Percentiles rank a stretch among this genome's conserved stretches.
Evolutionary conservation across 2,329 filamentous ascomycete genomes (phyloP).

Genomic region (Colletotrichum spaethianum): DNA sequence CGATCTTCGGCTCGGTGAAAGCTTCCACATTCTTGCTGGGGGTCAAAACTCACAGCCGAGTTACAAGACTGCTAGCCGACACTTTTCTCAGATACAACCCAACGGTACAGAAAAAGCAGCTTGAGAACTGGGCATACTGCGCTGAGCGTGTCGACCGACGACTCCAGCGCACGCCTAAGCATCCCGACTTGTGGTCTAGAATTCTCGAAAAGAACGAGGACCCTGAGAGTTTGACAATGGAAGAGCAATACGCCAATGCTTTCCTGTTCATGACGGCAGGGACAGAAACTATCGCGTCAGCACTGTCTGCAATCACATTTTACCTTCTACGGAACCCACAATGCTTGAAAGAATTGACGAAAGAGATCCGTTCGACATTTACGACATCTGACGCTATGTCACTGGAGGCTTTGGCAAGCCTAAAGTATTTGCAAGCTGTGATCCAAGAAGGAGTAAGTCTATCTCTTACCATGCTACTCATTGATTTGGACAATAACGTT

Average conservation of each 20-base stretch:
- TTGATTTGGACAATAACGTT: too few relatives aligned
- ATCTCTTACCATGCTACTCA: background rate
- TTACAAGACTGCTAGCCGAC: constrained; percentile 1
- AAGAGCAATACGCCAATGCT: constrained; percentile 23
- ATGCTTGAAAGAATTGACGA: background rate
- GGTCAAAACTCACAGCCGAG: constrained; percentile 1
- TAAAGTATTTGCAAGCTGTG: background rate
- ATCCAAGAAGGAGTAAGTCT: background rate
- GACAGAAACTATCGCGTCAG: constrained; percentile 23
- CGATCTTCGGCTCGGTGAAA: constrained; percentile 24
- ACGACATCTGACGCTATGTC: background rate
- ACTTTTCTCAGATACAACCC: constrained; percentile 19
- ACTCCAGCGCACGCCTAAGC: background rate
- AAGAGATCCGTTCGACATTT: background rate
- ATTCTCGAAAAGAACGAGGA: constrained; percentile 16
- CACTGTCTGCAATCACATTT: constrained; percentile 22
- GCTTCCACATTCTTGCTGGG: constrained; percentile 13
- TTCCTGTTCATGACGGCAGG: constrained; percentile 31
- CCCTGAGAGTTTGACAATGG: constrained; percentile 16
- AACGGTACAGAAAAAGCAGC: constrained; percentile 10
- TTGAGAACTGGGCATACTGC: constrained; percentile 21
- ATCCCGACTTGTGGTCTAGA: constrained; percentile 25
- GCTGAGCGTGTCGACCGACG: constrained; percentile 21
- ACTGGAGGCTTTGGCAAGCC: background rate
- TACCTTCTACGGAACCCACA: constrained; percentile 14